Evolutionary conservation across 2,329 filamentous ascomycete genomes (phyloP).

Genomic region (Talaromyces funiculosus): DNA sequence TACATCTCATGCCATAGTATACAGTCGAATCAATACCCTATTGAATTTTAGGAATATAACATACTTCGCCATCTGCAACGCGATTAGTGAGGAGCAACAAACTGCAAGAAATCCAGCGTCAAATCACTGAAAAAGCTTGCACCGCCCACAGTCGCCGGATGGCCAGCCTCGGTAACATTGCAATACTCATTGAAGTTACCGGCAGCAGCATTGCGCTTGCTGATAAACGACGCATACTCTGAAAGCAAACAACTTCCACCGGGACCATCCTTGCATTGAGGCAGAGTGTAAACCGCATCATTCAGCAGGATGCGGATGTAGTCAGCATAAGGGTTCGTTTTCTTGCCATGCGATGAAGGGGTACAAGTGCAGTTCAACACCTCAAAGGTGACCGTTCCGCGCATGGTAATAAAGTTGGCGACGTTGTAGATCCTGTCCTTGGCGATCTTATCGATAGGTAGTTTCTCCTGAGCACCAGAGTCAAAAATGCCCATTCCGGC

Average conservation of each 20-base stretch:
- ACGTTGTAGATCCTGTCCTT: conserved; percentile 50
- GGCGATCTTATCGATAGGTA: conserved; percentile 46
- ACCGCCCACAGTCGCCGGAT: conserved; percentile 16
- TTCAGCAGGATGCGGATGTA: conserved; percentile 56
- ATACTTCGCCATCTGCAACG: neutral
- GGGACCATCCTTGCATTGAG: conserved; percentile 51
- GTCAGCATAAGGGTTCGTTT: neutral
- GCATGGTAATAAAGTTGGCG: conserved; percentile 56
- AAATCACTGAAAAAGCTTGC: conserved; percentile 27
- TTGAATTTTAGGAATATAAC: neutral
- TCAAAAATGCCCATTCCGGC: conserved; percentile 55
- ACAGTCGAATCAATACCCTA: neutral
- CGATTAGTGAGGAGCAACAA: conserved; percentile 23
- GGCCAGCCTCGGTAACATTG: conserved; percentile 19
- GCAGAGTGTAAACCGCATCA: conserved; percentile 57
- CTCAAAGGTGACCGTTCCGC: conserved; percentile 61
- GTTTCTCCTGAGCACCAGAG: conserved; percentile 45
- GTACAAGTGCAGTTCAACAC: conserved; percentile 49
- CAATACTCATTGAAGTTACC: conserved; percentile 44
- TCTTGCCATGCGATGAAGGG: neutral
- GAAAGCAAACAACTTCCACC: conserved; percentile 49
- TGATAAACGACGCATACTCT: conserved; percentile 43
- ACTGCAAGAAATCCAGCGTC: conserved; percentile 23
- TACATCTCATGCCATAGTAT: neutral
- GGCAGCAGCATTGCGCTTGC: conserved; percentile 42